These are phyloP conservation scores for Pittosporum tobira DNA, from an alignment of 129 eudicot species.

Conservation along the genomic window DNA sequence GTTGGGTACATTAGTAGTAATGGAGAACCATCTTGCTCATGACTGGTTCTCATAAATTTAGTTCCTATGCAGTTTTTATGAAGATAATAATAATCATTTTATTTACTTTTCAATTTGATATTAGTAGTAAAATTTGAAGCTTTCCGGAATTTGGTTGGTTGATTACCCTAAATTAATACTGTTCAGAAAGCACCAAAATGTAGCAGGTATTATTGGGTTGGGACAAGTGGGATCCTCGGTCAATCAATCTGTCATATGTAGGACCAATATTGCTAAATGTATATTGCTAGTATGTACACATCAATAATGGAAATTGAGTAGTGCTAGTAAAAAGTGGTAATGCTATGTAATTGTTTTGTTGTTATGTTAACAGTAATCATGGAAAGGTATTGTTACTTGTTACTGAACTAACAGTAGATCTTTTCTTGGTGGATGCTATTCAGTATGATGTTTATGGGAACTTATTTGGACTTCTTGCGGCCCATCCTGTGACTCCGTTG, in stretches of 20 bases:
- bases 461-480: constrained; percentile 81
- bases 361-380: not conserved
- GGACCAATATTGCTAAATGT: not conserved
- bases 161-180: not conserved
- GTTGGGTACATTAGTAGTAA: not conserved
- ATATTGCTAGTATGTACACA: not conserved
- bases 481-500: constrained; percentile 87
- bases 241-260: not conserved
- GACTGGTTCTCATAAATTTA: not conserved
- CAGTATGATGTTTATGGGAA: constrained; percentile 97
- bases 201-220: not conserved
- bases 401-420: not conserved
- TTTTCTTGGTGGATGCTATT: constrained; percentile 14
- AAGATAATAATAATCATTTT: not conserved
- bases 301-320: not conserved
- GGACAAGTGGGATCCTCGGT: not conserved
- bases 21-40: not conserved
- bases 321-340: not conserved
- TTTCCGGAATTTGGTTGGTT: not conserved
- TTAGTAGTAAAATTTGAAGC: not conserved
- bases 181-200: not conserved
- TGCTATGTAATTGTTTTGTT: not conserved
- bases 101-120: not conserved
- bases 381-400: not conserved
- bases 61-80: not conserved